phyloP scores from a whole-genome alignment of 148 eudicot genomes.

The Camellia granthamiana region DNA sequence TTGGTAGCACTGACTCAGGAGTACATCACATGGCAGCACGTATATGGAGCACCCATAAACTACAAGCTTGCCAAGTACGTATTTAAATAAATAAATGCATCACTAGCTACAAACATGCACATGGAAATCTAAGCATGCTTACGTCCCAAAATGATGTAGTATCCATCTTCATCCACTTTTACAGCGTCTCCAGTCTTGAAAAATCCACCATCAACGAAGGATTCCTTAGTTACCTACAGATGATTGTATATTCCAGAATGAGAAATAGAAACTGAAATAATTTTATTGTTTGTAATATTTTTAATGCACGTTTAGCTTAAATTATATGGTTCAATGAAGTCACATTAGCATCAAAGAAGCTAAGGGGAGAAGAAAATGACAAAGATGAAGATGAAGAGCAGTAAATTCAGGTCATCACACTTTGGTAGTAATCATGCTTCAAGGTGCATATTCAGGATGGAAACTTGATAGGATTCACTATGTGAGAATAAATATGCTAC shows the following conservation, averaged over 20 bases:
- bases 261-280: conserved; percentile 2
- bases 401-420: neutral
- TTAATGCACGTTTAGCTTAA: neutral
- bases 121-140: conserved; percentile 34
- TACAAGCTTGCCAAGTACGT: neutral
- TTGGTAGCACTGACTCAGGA: neutral
- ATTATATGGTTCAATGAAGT: neutral
- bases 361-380: neutral
- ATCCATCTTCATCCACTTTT: conserved; percentile 87
- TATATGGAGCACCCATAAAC: too few relatives aligned
- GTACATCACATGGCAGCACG: neutral
- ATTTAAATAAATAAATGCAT: neutral
- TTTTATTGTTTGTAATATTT: neutral
- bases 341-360: neutral
- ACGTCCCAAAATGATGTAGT: conserved; percentile 91
- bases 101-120: neutral
- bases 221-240: conserved; percentile 75
- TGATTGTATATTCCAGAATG: conserved; percentile 9
- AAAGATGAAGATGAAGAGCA: neutral
- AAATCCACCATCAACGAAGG: conserved; percentile 79
- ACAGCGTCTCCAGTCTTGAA: conserved; percentile 96
- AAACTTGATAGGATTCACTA: neutral
- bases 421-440: neutral
- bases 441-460: neutral
- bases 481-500: neutral